Evolutionary conservation across 768 basidiomycete genomes (phyloP), one percentile per base, ranked within the genome.

Genomic region (Pleurotus pulmonarius): DNA sequence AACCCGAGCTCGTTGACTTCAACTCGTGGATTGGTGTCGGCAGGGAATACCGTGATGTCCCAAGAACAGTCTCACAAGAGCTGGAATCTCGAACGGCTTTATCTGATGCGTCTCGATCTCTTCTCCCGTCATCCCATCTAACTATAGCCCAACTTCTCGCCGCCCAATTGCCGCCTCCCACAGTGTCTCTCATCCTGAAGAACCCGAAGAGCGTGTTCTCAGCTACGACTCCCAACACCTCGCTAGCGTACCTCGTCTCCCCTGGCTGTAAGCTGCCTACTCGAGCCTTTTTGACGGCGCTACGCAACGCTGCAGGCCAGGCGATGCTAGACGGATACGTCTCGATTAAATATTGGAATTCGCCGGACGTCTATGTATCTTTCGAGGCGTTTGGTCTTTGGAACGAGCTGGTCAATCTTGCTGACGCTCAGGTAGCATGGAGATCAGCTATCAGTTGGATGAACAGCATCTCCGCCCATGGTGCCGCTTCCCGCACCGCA

Each of bases 371-470:
- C 11, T 44, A 18, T 34, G 29, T 56, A 3, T 47, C 56, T 3
- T 49, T 56, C 18, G 46, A 46, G 46, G 24, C 46, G 24, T 20
- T 56, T 18, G 29, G 46, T 13, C 49, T 48, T 22, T 56, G 56
- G 56, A 4, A 3, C 18, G 24, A 49, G 37, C 13, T 48, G 25
- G 18, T 44, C 37, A 29, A 39, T 34, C 16, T 56, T 16, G 15
- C 15, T 37, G 29, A 39, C 5, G 41, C 34, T 3, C 16, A 56
- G 56, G 25, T 13, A 20, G 46, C 25, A 12, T 56, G 56, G 56
- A 48, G 13, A 16, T 15, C 24, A 20, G 34, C 16, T 22, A 11
- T 8, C 34, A 9, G 13, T 20, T 56, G 56, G 56, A n/a, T 56
- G n/a, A 20, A 56, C 9, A 18, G n/a, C 15, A 39, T 15, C 25